Evolutionary conservation across 1,139 yeast species (phyloP).

Genomic region (Lodderomyces jiufengensis): DNA sequence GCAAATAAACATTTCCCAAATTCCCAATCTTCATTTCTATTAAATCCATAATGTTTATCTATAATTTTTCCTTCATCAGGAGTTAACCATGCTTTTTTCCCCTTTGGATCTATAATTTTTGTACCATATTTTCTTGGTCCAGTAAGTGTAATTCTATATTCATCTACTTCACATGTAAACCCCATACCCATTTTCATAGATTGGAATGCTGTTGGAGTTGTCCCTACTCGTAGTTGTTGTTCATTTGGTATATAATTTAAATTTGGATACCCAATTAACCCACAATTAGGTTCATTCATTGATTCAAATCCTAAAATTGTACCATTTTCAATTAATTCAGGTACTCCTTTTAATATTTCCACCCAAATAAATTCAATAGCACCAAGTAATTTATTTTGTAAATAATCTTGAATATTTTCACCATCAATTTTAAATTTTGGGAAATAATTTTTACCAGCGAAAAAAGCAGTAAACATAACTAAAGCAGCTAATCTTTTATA

Average conservation of each 20-base stretch:
- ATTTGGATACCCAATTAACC: constrained; percentile 54
- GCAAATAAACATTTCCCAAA: constrained; percentile 79
- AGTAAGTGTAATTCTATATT: constrained; percentile 60
- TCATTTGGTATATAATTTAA: constrained; percentile 45
- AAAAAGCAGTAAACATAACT: constrained; percentile 83
- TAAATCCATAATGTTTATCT: constrained; percentile 70
- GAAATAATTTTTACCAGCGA: constrained; percentile 68
- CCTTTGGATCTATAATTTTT: constrained; percentile 60
- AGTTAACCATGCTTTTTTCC: constrained; percentile 65
- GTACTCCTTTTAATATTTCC: constrained; percentile 44
- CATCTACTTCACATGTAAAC: constrained; percentile 57
- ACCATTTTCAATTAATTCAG: constrained; percentile 52
- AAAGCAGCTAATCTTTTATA: constrained; percentile 72
- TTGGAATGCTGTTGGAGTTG: constrained; percentile 66
- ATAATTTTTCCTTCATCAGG: constrained; percentile 32
- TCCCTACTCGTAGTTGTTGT: constrained; percentile 60
- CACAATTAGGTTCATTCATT: constrained; percentile 80
- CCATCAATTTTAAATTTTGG: constrained; percentile 71
- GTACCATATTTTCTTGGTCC: constrained; percentile 70
- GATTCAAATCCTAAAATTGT: constrained; percentile 76
- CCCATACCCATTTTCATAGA: constrained; percentile 71
- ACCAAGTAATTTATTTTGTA: constrained; percentile 60
- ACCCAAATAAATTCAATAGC: constrained; percentile 56
- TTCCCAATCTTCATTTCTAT: constrained; percentile 60
- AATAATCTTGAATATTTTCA: constrained; percentile 70